Base-by-base conservation (phyloP, 768 basidiomycete species). In the Hysterangium stoloniferum region DNA sequence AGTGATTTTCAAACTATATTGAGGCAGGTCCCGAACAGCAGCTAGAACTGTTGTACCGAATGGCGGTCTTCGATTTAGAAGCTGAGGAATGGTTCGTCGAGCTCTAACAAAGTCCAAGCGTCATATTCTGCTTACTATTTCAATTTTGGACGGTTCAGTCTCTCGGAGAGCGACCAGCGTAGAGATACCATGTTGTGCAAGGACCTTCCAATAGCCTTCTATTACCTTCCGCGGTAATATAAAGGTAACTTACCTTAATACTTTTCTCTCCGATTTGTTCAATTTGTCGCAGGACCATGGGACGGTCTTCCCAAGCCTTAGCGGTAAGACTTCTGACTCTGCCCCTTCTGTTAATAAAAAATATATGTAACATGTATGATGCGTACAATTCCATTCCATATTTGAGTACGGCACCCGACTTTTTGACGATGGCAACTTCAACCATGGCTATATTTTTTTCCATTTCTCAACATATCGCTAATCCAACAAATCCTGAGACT, bases 221-320 rank as follows among this genome's bases (percentile, higher is more conserved):
- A 35, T 46, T 35, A 48, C 25, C 32, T 24, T 15, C 2, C 17
- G n/a, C 6, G 6, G 2, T 0, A 37, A 15, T 9, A 13, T 31
- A 15, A 20, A 24, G 6, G 19, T 32, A 20, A 35, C 47, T 4
- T 48, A 66, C 64, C 40, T 59, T 58, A 29, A 61, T 54, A 27
- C 60, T 58, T 77, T 90, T 91, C 61, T 92, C 89, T 28, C 94
- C 95, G 35, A 98, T 82, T n/a, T 82, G 79, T 29, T 87, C 82
- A 44, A 98, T 75, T 63, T 98, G 95, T 12, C 86, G 76, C 48
- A 98, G 75, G 6, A 95, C 84, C 12, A 82, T 69, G 4, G 91
- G 81, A 17, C 87, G 71, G 59, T 92, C 85, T 59, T 97, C 94
- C 95, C 95, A 98, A 36, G 90, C 84, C 58, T 84, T 91, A 4